Conservation (phyloP, 257 asterid species). For the Scutellaria minor region DNA sequence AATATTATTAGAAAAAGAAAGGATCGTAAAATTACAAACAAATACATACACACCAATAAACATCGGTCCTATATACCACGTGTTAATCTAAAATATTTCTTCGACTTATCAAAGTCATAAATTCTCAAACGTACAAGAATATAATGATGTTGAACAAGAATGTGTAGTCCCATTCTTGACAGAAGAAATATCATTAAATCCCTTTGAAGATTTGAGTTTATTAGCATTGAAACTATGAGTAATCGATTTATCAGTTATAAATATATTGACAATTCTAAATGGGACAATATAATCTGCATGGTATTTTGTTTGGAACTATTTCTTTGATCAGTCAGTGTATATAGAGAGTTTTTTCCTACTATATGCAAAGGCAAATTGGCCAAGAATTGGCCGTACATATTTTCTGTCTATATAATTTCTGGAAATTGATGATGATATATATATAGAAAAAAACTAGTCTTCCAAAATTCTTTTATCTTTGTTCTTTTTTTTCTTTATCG, state of each 20-base stretch:
- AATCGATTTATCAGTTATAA: neutral
- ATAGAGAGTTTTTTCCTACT: neutral
- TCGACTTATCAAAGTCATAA: constrained; percentile 6
- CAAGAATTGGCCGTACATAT: neutral
- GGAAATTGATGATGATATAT: constrained; percentile 1
- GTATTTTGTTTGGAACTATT: constrained; percentile 19
- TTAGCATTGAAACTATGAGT: neutral
- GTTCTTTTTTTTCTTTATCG: neutral
- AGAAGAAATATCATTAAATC: neutral
- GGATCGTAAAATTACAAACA: no score
- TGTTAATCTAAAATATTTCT: neutral
- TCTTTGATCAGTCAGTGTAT: constrained; percentile 15
- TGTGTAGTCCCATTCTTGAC: constrained; percentile 24
- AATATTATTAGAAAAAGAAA: no score
- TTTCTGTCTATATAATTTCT: constrained; percentile 14
- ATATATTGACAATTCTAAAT: constrained; percentile 17
- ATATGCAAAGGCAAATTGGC: neutral
- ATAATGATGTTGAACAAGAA: constrained; percentile 1
- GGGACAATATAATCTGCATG: constrained; percentile 24
- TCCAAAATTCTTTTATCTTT: neutral
- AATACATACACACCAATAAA: neutral
- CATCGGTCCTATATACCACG: neutral
- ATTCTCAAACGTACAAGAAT: constrained; percentile 24
- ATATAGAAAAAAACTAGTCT: neutral
- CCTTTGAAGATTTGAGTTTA: neutral